Percentiles rank a stretch among this genome's conserved stretches.
Evolutionary conservation across 257 asterid genomes (phyloP).

Genomic region (Capsicum chinense): DNA sequence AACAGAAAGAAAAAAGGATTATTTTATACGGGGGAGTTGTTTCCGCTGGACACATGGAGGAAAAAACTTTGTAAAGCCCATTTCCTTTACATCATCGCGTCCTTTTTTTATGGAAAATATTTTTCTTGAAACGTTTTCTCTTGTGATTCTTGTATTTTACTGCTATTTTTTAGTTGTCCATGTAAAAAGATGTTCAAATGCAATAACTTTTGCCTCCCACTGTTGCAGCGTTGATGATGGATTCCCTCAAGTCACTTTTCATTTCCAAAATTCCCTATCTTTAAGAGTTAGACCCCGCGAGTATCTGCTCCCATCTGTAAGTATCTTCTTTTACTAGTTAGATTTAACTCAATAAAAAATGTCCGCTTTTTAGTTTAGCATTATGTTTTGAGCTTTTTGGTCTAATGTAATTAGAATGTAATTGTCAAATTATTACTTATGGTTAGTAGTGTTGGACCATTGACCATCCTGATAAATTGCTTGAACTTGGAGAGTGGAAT

Average conservation of each 20-base stretch:
- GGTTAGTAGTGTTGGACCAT: slow-evolving; percentile 11
- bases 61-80: slow-evolving; percentile 15
- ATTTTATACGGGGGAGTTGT: not conserved
- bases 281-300: slow-evolving; percentile 91
- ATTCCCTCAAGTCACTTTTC: slow-evolving; percentile 82
- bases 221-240: slow-evolving; percentile 91
- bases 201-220: slow-evolving; percentile 26
- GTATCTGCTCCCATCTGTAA: slow-evolving; percentile 92
- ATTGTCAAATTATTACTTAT: not conserved
- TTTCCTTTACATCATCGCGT: not conserved
- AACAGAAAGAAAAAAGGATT: not conserved
- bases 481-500: slow-evolving; percentile 25
- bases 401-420: not conserved
- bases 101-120: not conserved
- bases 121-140: slow-evolving; percentile 25
- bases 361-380: not conserved
- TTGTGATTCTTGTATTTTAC: not conserved
- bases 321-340: slow-evolving; percentile 42
- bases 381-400: slow-evolving; percentile 4
- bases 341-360: not conserved
- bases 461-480: not conserved
- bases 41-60: not conserved
- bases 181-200: slow-evolving; percentile 22
- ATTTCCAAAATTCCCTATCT: slow-evolving; percentile 76
- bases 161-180: slow-evolving; percentile 16